phyloP scores from a whole-genome alignment of 305 asterid genomes.

The Vinca major region DNA sequence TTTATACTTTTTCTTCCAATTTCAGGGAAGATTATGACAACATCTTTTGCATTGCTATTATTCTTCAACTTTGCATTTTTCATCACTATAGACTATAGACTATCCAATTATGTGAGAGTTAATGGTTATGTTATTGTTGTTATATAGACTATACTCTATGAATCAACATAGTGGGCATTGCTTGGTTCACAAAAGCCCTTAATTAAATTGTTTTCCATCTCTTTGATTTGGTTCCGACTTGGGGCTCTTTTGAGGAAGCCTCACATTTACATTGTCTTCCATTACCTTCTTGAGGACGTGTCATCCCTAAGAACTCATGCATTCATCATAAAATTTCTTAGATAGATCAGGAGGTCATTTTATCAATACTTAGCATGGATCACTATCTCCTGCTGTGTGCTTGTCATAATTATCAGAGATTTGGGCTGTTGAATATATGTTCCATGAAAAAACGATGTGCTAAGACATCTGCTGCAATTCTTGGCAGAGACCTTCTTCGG shows the following conservation, averaged over 20 bases:
- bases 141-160: background rate
- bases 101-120: no score
- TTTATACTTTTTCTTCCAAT: no score
- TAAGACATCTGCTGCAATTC: constrained; percentile 11
- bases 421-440: background rate
- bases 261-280: no score
- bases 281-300: no score
- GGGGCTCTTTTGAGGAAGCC: no score
- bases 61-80: background rate
- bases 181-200: background rate
- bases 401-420: background rate
- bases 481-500: constrained; percentile 23
- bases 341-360: background rate
- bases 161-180: background rate
- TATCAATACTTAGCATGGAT: background rate
- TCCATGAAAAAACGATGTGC: background rate
- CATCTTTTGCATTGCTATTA: background rate
- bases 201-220: background rate
- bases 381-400: background rate
- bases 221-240: no score
- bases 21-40: no score
- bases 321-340: background rate
- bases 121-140: no score
- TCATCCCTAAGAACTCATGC: background rate
- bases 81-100: background rate